A percentile compares a stretch with the other conserved stretches of the same genome.
Conservation (phyloP, 108 stramenopile species). For the Cyclotella atomus region DNA sequence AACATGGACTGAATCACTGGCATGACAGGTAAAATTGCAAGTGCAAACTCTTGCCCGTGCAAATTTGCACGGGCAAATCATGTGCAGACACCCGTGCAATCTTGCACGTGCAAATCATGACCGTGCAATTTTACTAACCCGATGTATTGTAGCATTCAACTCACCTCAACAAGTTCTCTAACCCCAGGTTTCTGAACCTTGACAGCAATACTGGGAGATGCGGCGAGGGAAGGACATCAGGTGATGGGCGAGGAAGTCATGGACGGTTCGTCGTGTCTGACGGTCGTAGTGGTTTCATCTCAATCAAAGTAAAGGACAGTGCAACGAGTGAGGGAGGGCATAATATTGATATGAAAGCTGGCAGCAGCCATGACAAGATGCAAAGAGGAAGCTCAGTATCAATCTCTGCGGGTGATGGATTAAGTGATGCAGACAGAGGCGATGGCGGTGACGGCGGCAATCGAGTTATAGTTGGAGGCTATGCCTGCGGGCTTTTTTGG, state of each 20-base stretch:
- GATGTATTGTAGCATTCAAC: not conserved
- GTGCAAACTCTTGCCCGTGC: too few relatives aligned
- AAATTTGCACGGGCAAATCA: too few relatives aligned
- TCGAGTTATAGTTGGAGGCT: constrained; percentile 22
- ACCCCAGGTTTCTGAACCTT: constrained; percentile 75
- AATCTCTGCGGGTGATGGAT: constrained; percentile 36
- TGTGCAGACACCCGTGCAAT: too few relatives aligned
- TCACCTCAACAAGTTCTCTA: constrained; percentile 48
- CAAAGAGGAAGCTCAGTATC: constrained; percentile 29
- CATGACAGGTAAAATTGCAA: too few relatives aligned
- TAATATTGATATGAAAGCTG: constrained; percentile 19
- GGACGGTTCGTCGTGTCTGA: constrained; percentile 2
- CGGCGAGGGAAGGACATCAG: too few relatives aligned
- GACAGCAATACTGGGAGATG: constrained; percentile 79
- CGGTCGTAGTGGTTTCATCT: constrained; percentile 27
- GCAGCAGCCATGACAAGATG: constrained; percentile 7
- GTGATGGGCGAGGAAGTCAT: constrained; percentile 15
- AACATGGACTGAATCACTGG: too few relatives aligned
- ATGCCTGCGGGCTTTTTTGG: constrained; percentile 28
- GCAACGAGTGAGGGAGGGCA: constrained; percentile 16
- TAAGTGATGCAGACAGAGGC: constrained; percentile 21
- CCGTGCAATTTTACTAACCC: too few relatives aligned
- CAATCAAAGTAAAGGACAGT: constrained; percentile 18
- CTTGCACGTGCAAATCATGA: too few relatives aligned
- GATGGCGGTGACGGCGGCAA: constrained; percentile 47